Evolutionary conservation across 2,329 filamentous ascomycete genomes (phyloP), one percentile per base, ranked within the genome.

Genomic region (Talaromyces pinophilus): DNA sequence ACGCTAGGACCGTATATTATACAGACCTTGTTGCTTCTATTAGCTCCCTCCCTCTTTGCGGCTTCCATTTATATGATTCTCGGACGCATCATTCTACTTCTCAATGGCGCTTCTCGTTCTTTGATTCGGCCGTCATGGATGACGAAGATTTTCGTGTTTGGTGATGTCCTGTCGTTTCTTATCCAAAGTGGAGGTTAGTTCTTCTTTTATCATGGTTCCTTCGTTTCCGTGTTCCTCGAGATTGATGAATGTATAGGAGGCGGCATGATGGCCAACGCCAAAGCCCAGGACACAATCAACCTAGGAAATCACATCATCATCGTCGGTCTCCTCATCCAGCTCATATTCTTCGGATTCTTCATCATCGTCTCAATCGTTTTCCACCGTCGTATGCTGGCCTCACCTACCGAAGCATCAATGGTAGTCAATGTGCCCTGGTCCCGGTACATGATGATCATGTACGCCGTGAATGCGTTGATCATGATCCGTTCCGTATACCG

Each of bases 21-120:
- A 42, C 60, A 62, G 8, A 46, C 15, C 8, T 10, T 55, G 25
- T 22, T 63, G n/a, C 52, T 75, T 38, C 72, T 79, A 1, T 57
- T 81, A 3, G 76, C 73, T 0, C 79, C 79, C 0, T 71, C 75
- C 4, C 69, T 81, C 0, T 78, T 77, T 59, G 78, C 78, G 10
- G 75, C 75, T 3, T 72, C 71, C 0, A 72, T 77, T 11, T 77
- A 77, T 68, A 77, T 76, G 74, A 48, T 73, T 50, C 73, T 79
- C 1, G 76, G 76, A 1, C 74, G 77, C 0, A 71, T 78, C n/a
- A 75, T 79, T 22, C 46, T 61, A 1, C 59, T 73, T 28, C 67
- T 73, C 0, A 55, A 74, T 17, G 54, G 54, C 2, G 33, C 54
- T 1, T 13, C 64, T 15, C 65, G 72, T 25, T 71, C 74, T 0